Conservation (phyloP, 2,329 filamentous ascomycete species). For the Hymenoscyphus fraxineus region DNA sequence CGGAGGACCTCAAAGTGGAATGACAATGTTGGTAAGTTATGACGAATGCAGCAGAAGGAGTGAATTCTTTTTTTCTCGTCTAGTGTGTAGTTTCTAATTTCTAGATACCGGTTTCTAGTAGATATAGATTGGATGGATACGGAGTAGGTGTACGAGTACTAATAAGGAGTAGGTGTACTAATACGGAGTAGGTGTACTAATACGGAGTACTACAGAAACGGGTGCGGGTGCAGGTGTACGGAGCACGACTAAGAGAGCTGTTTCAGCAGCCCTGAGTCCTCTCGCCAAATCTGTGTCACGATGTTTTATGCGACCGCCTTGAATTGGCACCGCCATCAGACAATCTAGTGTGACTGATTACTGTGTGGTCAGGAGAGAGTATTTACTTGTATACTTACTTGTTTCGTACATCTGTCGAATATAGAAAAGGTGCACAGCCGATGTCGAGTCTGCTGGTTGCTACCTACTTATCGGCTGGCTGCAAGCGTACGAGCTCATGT, state of each 20-base stretch:
- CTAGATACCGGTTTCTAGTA: too few relatives aligned
- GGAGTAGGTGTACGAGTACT: too few relatives aligned
- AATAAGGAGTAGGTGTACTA: too few relatives aligned
- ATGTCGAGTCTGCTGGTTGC: constrained; percentile 1
- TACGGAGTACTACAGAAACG: not conserved
- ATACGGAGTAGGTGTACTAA: too few relatives aligned
- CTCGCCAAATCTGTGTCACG: not conserved
- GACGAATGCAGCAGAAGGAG: too few relatives aligned
- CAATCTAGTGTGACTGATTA: not conserved
- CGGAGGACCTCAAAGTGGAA: too few relatives aligned
- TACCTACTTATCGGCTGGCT: not conserved
- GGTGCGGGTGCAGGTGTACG: not conserved
- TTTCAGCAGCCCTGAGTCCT: not conserved
- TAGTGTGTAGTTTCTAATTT: too few relatives aligned
- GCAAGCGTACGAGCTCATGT: not conserved
- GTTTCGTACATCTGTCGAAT: too few relatives aligned
- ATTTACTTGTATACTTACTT: too few relatives aligned
- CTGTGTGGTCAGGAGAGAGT: not conserved
- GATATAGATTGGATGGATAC: not conserved
- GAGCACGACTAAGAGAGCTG: not conserved
- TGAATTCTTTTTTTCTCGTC: too few relatives aligned
- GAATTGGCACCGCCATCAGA: not conserved
- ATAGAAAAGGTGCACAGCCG: not conserved
- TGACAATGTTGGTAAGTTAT: too few relatives aligned
- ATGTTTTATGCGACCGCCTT: not conserved